Evolutionary conservation across 768 basidiomycete genomes (phyloP).

Genomic region (Sistotremastrum niveocremeum): DNA sequence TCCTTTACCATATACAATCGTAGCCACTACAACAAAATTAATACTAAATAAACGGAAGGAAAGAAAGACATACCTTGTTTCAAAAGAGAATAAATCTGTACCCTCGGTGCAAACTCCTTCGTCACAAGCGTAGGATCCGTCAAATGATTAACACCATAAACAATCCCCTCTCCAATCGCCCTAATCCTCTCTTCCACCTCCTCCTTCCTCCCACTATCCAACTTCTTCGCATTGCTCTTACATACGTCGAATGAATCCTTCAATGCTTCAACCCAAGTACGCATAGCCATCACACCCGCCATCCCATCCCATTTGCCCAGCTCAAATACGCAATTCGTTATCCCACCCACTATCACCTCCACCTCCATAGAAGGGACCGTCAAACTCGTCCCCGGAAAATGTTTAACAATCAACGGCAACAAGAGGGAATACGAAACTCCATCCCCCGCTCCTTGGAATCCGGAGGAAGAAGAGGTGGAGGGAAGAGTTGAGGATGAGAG

Average conservation of each 20-base stretch:
- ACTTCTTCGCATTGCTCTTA: constrained; percentile 11
- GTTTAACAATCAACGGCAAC: constrained; percentile 31
- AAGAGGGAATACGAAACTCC: constrained; percentile 36
- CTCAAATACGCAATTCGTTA: constrained; percentile 41
- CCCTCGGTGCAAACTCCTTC: constrained; percentile 38
- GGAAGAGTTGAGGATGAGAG: constrained; percentile 5
- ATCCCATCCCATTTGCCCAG: constrained; percentile 44
- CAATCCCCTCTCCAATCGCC: constrained; percentile 32
- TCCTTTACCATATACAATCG: constrained; percentile 32
- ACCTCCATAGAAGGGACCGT: constrained; percentile 36
- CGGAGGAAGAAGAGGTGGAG: no score
- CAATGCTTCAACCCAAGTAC: constrained; percentile 39
- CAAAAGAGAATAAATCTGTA: constrained; percentile 38
- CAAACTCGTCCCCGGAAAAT: constrained; percentile 32
- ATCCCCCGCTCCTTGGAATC: constrained; percentile 31
- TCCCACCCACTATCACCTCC: constrained; percentile 34
- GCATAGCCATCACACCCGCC: constrained; percentile 42
- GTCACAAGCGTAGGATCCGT: constrained; percentile 38
- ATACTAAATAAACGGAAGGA: background rate
- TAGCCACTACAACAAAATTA: constrained; percentile 36
- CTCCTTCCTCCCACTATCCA: constrained; percentile 22
- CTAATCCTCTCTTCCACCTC: background rate
- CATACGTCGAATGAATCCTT: constrained; percentile 22
- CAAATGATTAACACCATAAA: constrained; percentile 36
- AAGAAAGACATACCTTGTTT: constrained; percentile 30